Conservation (phyloP, 331 rosid genomes). For the Saraca asoca region DNA sequence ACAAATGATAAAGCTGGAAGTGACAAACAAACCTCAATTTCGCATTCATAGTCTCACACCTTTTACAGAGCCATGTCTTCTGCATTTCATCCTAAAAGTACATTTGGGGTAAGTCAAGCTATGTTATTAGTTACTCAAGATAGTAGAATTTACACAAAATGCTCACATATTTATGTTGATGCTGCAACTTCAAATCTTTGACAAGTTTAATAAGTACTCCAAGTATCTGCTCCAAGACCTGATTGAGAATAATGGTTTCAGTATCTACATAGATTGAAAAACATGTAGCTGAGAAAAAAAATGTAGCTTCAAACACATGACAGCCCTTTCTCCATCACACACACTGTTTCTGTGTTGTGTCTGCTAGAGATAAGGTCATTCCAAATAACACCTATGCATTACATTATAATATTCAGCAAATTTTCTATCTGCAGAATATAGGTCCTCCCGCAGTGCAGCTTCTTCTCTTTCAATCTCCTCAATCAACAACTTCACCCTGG, state of each 20-base stretch:
- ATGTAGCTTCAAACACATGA: constrained; percentile 10
- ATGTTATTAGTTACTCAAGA: constrained; percentile 19
- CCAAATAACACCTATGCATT: constrained; percentile 32
- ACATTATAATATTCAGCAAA: constrained; percentile 89
- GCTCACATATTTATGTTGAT: constrained; percentile 84
- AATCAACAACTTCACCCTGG: constrained; percentile 81
- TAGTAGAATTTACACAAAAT: constrained; percentile 22
- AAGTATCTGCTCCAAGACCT: constrained; percentile 96
- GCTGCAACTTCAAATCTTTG: constrained; percentile 90
- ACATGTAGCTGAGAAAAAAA: constrained; percentile 17
- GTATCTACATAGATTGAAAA: constrained; percentile 14
- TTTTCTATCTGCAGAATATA: constrained; percentile 81
- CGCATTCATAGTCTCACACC: constrained; percentile 88
- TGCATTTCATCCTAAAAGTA: constrained; percentile 75
- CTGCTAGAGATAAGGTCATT: constrained; percentile 29
- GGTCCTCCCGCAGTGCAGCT: constrained; percentile 78
- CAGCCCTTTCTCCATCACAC: background rate
- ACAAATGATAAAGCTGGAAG: constrained; percentile 9
- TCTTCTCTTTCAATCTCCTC: constrained; percentile 94
- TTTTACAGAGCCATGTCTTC: constrained; percentile 89
- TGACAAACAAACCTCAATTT: constrained; percentile 72
- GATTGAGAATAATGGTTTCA: constrained; percentile 30
- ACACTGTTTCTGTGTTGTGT: background rate
- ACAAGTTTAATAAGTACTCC: constrained; percentile 87
- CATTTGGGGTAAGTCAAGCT: constrained; percentile 13